Evolutionary conservation across 1,139 yeast genomes (phyloP).

Genomic region (Arxiozyma bovina): DNA sequence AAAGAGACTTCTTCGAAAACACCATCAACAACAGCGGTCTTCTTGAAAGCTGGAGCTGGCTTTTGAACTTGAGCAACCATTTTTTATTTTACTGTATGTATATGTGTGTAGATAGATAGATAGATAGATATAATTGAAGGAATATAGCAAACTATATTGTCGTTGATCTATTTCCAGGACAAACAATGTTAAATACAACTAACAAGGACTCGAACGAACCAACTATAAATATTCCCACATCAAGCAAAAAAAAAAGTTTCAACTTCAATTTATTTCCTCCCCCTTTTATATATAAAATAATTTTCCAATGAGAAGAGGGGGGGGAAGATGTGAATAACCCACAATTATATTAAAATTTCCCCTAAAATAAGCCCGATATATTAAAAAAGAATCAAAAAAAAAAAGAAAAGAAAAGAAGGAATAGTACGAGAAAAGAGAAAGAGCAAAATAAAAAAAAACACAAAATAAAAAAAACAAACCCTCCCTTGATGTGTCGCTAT

Average conservation of each 20-base stretch:
- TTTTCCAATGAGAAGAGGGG: not conserved
- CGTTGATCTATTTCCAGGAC: not conserved
- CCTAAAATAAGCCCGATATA: not conserved
- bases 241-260: too few species aligned
- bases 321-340: not conserved
- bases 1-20: slow-evolving; percentile 87
- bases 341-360: not conserved
- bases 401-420: not conserved
- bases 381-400: not conserved
- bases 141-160: not conserved
- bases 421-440: too few species aligned
- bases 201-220: too few species aligned
- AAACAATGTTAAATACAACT: too few species aligned
- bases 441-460: too few species aligned
- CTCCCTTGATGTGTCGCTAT: not conserved
- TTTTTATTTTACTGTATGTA: slow-evolving; percentile 11
- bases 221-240: too few species aligned
- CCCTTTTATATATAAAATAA: too few species aligned
- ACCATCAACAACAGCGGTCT: slow-evolving; percentile 96
- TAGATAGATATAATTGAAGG: too few species aligned
- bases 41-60: slow-evolving; percentile 92
- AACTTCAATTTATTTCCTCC: too few species aligned
- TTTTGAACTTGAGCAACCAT: slow-evolving; percentile 88
- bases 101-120: not conserved
- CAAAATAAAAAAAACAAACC: too few species aligned